Evolutionary conservation across 768 basidiomycete genomes (phyloP).

Genomic region (Pilatotrama ljubarskyi): DNA sequence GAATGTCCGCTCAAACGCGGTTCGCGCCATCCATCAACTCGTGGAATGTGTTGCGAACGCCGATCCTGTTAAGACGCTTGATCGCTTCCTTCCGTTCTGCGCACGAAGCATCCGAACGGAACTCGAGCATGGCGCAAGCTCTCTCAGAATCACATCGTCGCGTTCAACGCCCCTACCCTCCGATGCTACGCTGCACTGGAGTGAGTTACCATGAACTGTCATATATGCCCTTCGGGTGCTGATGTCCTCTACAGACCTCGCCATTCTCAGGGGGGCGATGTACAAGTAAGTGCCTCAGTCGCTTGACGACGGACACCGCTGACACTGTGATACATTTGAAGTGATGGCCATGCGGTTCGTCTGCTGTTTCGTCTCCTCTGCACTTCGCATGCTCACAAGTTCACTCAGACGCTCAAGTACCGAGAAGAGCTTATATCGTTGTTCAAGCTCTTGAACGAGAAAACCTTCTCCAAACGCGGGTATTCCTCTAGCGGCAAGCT

Average conservation of each 20-base stretch:
- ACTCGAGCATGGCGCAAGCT: slow-evolving; percentile 83
- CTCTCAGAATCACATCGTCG: slow-evolving; percentile 66
- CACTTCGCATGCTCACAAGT: background rate
- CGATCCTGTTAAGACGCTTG: slow-evolving; percentile 72
- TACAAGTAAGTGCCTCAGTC: slow-evolving; percentile 56
- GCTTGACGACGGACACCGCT: background rate
- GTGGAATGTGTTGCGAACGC: slow-evolving; percentile 86
- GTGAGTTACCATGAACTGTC: slow-evolving; percentile 41
- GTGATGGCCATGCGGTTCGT: slow-evolving; percentile 61
- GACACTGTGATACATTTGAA: slow-evolving; percentile 8
- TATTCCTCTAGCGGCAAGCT: slow-evolving; percentile 82
- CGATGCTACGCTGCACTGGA: slow-evolving; percentile 88
- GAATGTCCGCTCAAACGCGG: slow-evolving; percentile 81
- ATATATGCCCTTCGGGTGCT: background rate
- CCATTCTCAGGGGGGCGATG: slow-evolving; percentile 76
- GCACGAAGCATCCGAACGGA: slow-evolving; percentile 68
- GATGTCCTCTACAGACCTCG: slow-evolving; percentile 51
- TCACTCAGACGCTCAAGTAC: slow-evolving; percentile 58
- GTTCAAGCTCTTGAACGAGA: slow-evolving; percentile 63
- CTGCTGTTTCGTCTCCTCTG: background rate
- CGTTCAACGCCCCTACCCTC: slow-evolving; percentile 65
- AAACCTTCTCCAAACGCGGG: slow-evolving; percentile 77
- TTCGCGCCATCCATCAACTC: slow-evolving; percentile 82
- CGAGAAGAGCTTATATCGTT: slow-evolving; percentile 60
- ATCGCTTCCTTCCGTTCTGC: slow-evolving; percentile 77